Evolutionary conservation across 2,329 filamentous ascomycete genomes (phyloP), one percentile per base, ranked within the genome.

Genomic region (Orbilia blumenaviensis): DNA sequence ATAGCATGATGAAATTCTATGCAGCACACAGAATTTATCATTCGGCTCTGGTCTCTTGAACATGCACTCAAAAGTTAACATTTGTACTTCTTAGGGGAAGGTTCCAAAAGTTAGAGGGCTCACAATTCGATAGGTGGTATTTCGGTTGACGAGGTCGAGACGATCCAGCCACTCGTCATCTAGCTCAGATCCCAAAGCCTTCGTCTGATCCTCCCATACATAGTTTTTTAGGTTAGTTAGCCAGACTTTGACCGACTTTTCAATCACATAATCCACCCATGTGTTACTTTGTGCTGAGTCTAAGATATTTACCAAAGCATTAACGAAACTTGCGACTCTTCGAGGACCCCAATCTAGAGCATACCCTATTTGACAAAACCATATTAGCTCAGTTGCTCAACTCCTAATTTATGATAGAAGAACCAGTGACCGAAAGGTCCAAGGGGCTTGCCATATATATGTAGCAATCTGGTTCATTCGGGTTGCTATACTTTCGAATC

Each of bases 11-110:
- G 14, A 38, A 6, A 60, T 14, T 14, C 18, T 44, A 25, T 58
- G 64, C 12, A 60, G 46, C 5, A 60, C 29, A 12, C 36, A 60
- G 21, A 60, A 68, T 29, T 44, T 60, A 21, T 68, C 64, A n/a
- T 61, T 50, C 18, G 18, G 38, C 9, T 68, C 64, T n/a, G 64
- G 52, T 29, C 10, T 14, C 64, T 68, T 18, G 6, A 21, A 12
- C 7, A 16, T 1, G 27, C 10, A 54, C 2, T 5, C 27, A 1
- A 27, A 18, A 27, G 9, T 54, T 34, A 32, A 16, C n/a, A 6
- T 9, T 18, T 52, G 25, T n/a, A n/a, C n/a, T n/a, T n/a, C n/a
- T n/a, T n/a, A n/a, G n/a, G n/a, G n/a, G n/a, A n/a, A n/a, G 7
- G 25, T 52, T 14, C 10, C 14, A 32, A 16, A 1, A 16, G 7